phyloP scores from a whole-genome alignment of 2,329 filamentous ascomycete genomes.

The Thermoascus crustaceus region DNA sequence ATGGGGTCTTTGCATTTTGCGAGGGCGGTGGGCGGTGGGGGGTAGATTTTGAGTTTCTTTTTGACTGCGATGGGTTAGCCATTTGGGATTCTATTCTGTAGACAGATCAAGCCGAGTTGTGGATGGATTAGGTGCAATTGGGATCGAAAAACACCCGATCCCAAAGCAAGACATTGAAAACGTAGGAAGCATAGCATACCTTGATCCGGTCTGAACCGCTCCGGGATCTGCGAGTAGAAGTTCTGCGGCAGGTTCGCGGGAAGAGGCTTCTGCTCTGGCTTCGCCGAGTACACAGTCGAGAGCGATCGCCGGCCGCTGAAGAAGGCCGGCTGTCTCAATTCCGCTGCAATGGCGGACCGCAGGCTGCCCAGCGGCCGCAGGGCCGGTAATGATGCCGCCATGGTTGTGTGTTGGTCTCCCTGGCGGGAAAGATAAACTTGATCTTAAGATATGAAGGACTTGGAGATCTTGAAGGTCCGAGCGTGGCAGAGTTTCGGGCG shows the following conservation, averaged over 20 bases:
- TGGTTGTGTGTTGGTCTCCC: slow-evolving; percentile 42
- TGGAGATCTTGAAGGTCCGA: slow-evolving; percentile 21
- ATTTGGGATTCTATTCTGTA: slow-evolving; percentile 4
- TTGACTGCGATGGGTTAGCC: slow-evolving; percentile 20
- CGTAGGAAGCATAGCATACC: slow-evolving; percentile 18
- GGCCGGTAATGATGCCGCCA: slow-evolving; percentile 50
- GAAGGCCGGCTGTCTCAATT: too few relatives aligned
- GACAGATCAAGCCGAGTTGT: not conserved
- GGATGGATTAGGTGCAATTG: not conserved
- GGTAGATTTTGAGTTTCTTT: slow-evolving; percentile 48
- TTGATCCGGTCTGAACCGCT: slow-evolving; percentile 28
- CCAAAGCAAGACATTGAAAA: not conserved
- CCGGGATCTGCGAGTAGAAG: slow-evolving; percentile 37
- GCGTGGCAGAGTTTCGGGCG: slow-evolving; percentile 30
- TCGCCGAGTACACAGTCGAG: slow-evolving; percentile 40
- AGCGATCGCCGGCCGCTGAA: slow-evolving; percentile 47
- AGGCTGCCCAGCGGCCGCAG: slow-evolving; percentile 63
- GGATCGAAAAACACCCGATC: not conserved
- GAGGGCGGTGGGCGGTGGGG: slow-evolving; percentile 32
- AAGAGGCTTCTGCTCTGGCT: slow-evolving; percentile 31
- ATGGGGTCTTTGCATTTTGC: slow-evolving; percentile 53
- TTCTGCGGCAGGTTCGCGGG: slow-evolving; percentile 34
- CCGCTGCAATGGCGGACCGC: slow-evolving; percentile 51
- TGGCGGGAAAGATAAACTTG: too few relatives aligned
- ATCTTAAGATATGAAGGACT: too few relatives aligned